Evolutionary conservation across 208 protist species (phyloP).

Genomic region (Acanthamoeba royreba): DNA sequence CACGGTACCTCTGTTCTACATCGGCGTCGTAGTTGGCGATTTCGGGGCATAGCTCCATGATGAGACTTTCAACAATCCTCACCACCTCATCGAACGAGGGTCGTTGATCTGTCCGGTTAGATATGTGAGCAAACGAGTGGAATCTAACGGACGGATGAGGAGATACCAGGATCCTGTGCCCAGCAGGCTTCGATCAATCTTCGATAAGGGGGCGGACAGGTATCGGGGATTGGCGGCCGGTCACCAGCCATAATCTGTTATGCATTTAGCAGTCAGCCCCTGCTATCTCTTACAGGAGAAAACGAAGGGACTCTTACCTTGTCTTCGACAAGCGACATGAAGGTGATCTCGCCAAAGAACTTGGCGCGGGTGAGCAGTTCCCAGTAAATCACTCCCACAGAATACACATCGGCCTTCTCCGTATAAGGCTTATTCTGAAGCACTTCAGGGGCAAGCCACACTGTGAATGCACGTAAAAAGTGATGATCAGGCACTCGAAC

Average conservation of each 20-base stretch:
- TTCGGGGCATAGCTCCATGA: neutral
- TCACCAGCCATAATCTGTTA: neutral
- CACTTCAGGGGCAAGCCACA: conserved; percentile 39
- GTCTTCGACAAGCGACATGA: neutral
- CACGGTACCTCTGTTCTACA: neutral
- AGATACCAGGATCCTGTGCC: neutral
- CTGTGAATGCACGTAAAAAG: neutral
- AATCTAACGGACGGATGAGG: neutral
- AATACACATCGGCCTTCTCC: conserved; percentile 38
- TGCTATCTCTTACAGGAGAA: too few species aligned
- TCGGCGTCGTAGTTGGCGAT: neutral
- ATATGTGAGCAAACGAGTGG: neutral
- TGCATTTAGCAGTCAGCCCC: too few species aligned
- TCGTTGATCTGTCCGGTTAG: neutral
- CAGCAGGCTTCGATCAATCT: neutral
- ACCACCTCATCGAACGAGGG: conserved; percentile 1
- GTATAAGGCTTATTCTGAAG: neutral
- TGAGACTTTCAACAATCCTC: neutral
- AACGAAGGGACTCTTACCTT: too few species aligned
- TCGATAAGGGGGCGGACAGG: neutral
- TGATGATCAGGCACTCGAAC: neutral
- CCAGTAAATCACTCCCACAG: conserved; percentile 7
- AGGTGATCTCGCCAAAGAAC: conserved; percentile 6
- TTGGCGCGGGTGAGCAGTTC: neutral
- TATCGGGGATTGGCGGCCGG: neutral